Percentiles rank a stretch among this genome's conserved stretches.
Conservation (phyloP, 441 rosid genomes). For the Euphorbia corollata region DNA sequence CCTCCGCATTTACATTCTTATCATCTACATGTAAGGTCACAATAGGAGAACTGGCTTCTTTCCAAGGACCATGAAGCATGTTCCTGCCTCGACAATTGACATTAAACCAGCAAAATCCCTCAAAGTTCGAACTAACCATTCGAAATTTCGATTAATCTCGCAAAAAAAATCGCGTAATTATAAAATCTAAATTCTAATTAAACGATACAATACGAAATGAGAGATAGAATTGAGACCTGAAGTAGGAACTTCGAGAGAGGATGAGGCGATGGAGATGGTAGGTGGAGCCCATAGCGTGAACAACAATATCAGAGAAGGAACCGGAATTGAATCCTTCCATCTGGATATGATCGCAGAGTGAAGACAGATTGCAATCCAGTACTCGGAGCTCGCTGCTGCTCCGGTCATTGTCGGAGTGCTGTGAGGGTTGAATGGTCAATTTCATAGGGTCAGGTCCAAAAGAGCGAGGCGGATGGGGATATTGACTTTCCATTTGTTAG, state of each 20-base stretch:
- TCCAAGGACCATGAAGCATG: slow-evolving; percentile 96
- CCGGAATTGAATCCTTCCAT: slow-evolving; percentile 77
- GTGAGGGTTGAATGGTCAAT: slow-evolving; percentile 40
- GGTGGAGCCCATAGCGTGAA: slow-evolving; percentile 75
- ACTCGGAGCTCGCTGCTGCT: slow-evolving; percentile 62
- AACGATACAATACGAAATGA: not conserved
- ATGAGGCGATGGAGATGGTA: slow-evolving; percentile 86
- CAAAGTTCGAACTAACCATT: not conserved
- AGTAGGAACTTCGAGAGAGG: slow-evolving; percentile 92
- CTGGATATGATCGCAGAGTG: slow-evolving; percentile 88
- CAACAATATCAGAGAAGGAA: slow-evolving; percentile 78
- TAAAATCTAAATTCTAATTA: not conserved
- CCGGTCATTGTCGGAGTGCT: slow-evolving; percentile 58
- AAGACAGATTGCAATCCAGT: slow-evolving; percentile 69
- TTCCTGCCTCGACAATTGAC: slow-evolving; percentile 55
- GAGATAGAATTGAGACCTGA: slow-evolving; percentile 40
- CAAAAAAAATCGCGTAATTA: not conserved
- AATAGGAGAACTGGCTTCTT: slow-evolving; percentile 75
- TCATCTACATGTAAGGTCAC: slow-evolving; percentile 81
- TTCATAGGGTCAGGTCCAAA: slow-evolving; percentile 39
- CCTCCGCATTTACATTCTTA: slow-evolving; percentile 78
- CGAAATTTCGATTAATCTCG: not conserved
- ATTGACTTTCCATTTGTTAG: slow-evolving; percentile 14
- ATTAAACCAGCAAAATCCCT: slow-evolving; percentile 1
- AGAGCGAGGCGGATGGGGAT: slow-evolving; percentile 27